A percentile compares a stretch with the other conserved stretches of the same genome.
Evolutionary conservation across 495 filamentous ascomycete species (phyloP).

Genomic region (Filosporella fistucella): DNA sequence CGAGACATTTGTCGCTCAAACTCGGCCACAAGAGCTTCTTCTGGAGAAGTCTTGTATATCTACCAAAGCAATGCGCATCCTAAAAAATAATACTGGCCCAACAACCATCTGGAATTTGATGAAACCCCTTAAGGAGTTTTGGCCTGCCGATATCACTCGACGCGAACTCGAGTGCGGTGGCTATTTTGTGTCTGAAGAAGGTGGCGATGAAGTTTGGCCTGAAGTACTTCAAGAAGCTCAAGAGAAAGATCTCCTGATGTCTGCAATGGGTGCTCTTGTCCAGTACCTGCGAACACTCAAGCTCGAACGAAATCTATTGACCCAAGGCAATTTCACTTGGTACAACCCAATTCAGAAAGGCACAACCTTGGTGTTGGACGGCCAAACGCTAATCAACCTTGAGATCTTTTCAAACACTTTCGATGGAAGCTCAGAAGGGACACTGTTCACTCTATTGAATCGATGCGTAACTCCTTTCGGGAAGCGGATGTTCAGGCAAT

Average conservation of each 20-base stretch:
- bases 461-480: slow-evolving; percentile 95
- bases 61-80: slow-evolving; percentile 78
- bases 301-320: slow-evolving; percentile 82
- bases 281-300: slow-evolving; percentile 86
- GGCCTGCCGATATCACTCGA: slow-evolving; percentile 75
- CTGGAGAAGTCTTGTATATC: slow-evolving; percentile 87
- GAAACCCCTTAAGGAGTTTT: slow-evolving; percentile 87
- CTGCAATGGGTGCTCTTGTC: slow-evolving; percentile 83
- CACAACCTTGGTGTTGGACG: slow-evolving; percentile 88
- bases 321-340: slow-evolving; percentile 84
- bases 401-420: slow-evolving; percentile 95
- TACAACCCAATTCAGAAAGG: slow-evolving; percentile 95
- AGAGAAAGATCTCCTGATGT: slow-evolving; percentile 83
- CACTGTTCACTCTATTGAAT: slow-evolving; percentile 86
- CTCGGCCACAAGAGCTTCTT: slow-evolving; percentile 80
- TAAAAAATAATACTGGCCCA: slow-evolving; percentile 92
- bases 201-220: slow-evolving; percentile 73
- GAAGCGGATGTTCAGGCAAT: slow-evolving; percentile 93
- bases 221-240: slow-evolving; percentile 64
- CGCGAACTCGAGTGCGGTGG: slow-evolving; percentile 77
- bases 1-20: slow-evolving; percentile 96
- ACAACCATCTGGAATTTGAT: slow-evolving; percentile 95
- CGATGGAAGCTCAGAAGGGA: slow-evolving; percentile 80
- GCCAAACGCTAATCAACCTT: slow-evolving; percentile 94
- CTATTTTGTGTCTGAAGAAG: slow-evolving; percentile 68